Evolutionary conservation across 225 moss, liverwort and hornwort species (phyloP).

Genomic region (Anthoceros angustus): DNA sequence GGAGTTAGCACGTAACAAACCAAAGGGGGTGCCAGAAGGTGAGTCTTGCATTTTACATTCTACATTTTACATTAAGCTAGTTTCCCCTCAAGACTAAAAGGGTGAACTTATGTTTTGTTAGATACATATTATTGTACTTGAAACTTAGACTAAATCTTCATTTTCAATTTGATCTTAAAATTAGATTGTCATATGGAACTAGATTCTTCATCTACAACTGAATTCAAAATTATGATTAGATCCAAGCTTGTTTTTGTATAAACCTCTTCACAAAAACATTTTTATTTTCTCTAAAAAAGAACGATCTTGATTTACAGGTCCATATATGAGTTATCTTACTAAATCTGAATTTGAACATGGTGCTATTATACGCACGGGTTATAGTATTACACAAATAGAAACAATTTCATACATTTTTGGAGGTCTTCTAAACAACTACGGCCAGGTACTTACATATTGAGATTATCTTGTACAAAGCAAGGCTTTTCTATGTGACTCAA

Average conservation of each 20-base stretch:
- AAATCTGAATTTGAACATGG: constrained; percentile 28
- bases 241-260: constrained; percentile 15
- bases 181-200: neutral
- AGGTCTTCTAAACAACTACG: constrained; percentile 55
- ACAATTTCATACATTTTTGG: constrained; percentile 53
- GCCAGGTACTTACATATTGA: constrained; percentile 21
- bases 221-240: neutral
- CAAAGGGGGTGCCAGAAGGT: neutral
- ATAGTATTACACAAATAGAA: constrained; percentile 47
- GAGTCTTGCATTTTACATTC: neutral
- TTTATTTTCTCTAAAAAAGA: constrained; percentile 9
- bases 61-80: no score
- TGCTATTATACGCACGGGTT: constrained; percentile 48
- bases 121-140: no score
- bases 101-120: no score
- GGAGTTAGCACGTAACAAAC: neutral
- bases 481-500: neutral
- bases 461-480: neutral
- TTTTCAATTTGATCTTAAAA: no score
- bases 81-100: no score
- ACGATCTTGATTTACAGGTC: constrained; percentile 11
- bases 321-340: constrained; percentile 30
- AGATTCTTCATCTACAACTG: neutral
- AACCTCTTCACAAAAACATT: constrained; percentile 15
- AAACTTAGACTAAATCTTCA: no score